Evolutionary conservation across 23 red algal genomes (phyloP), one percentile per base, ranked within the genome.

Genomic region (Cyanidiococcus yangmingshanensis): DNA sequence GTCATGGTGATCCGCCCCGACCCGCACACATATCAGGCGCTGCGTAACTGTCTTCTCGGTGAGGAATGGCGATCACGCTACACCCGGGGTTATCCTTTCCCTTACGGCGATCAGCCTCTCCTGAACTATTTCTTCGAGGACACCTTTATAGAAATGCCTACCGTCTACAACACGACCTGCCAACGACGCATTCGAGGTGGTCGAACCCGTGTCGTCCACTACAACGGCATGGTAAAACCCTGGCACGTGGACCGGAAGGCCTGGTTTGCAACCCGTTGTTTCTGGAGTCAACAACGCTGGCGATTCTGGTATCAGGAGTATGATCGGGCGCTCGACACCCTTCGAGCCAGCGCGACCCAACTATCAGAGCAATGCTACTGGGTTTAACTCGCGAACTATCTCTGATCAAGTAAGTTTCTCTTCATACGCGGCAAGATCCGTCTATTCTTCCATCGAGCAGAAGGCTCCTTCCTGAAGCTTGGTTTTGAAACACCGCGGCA

Each of bases 51-150:
- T 30, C 27, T 71, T 12, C 63, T 71, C 7, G 3, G 27, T 7
- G 63, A 71, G 32, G 63, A 71, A 35, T 71, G 63, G 63, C 63
- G 63, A 12, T 25, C 63, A 30, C 16, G 3, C 16, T 71, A 71
- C 32, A 25, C n/a, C 16, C 63, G 63, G 16, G 63, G 63, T 29
- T 71, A 71, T 29, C 63, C 63, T 7, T 71, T 71, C 63, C 63
- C 63, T 7, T 71, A 71, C 27, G 63, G 63, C 27, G 63, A 71
- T 29, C 63, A 71, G 63, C 63, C 63, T 7, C 63, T 71, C 7
- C 63, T 71, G 16, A 71, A 71, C 63, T 71, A 71, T 29, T 71
- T 71, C 32, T 71, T 71, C 63, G 7, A 71, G 27, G 63, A 71
- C 63, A 35, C 63, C 63, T 71, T 71, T 29, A 35, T 12, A 35